phyloP scores from a whole-genome alignment of 73 alveolate genomes.

The Blepharisma stoltei region DNA sequence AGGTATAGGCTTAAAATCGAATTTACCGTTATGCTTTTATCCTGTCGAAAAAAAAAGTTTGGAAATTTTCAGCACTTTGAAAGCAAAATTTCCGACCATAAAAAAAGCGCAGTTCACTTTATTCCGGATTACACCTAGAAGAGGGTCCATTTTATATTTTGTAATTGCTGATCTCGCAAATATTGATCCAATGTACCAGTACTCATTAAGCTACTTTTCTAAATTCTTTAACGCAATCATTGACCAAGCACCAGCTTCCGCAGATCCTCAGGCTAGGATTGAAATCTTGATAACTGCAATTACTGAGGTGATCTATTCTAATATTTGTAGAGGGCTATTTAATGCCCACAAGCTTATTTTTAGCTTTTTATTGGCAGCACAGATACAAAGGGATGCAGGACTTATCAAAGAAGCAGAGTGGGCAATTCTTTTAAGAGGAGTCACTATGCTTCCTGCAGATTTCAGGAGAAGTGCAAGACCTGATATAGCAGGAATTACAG shows the following conservation, averaged over 20 bases:
- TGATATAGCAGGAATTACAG: slow-evolving; percentile 67
- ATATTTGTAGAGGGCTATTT: slow-evolving; percentile 98
- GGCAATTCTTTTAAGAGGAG: slow-evolving; percentile 67
- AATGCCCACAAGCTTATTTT: slow-evolving; percentile 95
- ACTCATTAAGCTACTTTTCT: slow-evolving; percentile 93
- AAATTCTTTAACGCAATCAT: slow-evolving; percentile 91
- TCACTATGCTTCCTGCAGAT: not conserved
- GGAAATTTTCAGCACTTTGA: slow-evolving; percentile 72
- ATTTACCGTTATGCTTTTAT: slow-evolving; percentile 67
- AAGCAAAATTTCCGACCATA: slow-evolving; percentile 62
- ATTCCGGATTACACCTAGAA: no score
- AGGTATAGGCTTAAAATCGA: slow-evolving; percentile 70
- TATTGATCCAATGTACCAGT: slow-evolving; percentile 99
- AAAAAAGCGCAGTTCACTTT: slow-evolving; percentile 64
- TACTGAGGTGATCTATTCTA: slow-evolving; percentile 85
- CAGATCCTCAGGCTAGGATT: slow-evolving; percentile 84
- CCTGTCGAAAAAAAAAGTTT: slow-evolving; percentile 81
- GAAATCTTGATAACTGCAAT: slow-evolving; percentile 79
- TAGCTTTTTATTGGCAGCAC: slow-evolving; percentile 92
- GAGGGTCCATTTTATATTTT: slow-evolving; percentile 97
- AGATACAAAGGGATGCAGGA: slow-evolving; percentile 78
- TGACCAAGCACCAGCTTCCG: slow-evolving; percentile 71
- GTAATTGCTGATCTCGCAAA: slow-evolving; percentile 94
- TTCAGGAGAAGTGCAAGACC: slow-evolving; percentile 86
- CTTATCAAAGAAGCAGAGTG: slow-evolving; percentile 84